phyloP scores from a whole-genome alignment of 768 basidiomycete species.

The Boletus tylopilopsis region DNA sequence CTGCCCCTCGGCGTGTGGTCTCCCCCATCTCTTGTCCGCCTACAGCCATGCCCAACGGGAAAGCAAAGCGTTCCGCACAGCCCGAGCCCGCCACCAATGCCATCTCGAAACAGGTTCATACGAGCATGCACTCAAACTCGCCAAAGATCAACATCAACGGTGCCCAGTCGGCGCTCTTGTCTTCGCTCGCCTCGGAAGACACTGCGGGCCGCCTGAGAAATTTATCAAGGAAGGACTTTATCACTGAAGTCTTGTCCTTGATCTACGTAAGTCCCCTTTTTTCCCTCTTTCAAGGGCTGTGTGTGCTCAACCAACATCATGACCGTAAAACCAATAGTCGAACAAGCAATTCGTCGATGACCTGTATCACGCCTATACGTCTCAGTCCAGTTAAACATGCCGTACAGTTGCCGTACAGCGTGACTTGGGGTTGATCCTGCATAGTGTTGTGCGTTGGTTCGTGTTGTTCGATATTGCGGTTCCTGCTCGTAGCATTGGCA shows the following conservation, averaged over 20 bases:
- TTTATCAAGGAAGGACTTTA: constrained; percentile 53
- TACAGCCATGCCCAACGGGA: constrained; percentile 23
- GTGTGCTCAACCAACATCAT: not conserved
- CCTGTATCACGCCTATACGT: constrained; percentile 51
- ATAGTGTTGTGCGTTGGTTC: not conserved
- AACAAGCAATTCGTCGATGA: constrained; percentile 64
- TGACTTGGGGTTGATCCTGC: not conserved
- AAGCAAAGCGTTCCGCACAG: constrained; percentile 13
- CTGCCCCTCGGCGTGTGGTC: constrained; percentile 24
- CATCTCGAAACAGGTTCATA: constrained; percentile 2
- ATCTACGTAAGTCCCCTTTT: constrained; percentile 47
- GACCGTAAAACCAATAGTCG: constrained; percentile 39
- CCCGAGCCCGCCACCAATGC: constrained; percentile 1
- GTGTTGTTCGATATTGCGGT: not conserved
- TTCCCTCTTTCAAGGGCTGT: not conserved
- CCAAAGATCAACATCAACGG: constrained; percentile 19
- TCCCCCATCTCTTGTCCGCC: constrained; percentile 12
- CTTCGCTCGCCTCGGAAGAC: constrained; percentile 22
- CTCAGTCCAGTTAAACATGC: constrained; percentile 15
- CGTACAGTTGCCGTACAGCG: too few relatives aligned
- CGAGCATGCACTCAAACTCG: not conserved
- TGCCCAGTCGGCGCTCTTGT: constrained; percentile 21
- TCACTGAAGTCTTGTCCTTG: constrained; percentile 54
- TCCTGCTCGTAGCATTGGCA: not conserved
- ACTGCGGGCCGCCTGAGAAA: constrained; percentile 12